These are phyloP conservation scores for Elsinoe australis DNA, from an alignment of 2,329 filamentous ascomycete genomes.

Conservation along the genomic window DNA sequence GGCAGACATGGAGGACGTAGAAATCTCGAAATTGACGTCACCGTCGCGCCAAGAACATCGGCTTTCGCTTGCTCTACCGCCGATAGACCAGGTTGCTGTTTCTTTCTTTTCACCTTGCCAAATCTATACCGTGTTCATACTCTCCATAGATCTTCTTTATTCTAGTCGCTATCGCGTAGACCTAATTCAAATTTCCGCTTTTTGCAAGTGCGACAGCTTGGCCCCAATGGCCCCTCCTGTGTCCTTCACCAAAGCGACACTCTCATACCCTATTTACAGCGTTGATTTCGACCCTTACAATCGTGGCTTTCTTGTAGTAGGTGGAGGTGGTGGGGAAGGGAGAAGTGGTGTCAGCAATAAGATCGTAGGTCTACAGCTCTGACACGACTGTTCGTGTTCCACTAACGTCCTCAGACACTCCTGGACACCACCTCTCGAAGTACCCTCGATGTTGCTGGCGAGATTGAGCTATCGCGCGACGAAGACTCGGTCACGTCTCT, in stretches of 20 bases:
- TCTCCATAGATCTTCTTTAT: too few species aligned
- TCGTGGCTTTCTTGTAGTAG: conserved; percentile 67
- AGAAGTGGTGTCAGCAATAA: conserved; percentile 79
- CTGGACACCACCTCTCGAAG: conserved; percentile 63
- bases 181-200: too few species aligned
- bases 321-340: conserved; percentile 77
- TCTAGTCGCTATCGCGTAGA: too few species aligned
- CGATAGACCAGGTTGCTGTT: too few species aligned
- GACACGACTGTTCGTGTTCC: background rate
- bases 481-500: conserved; percentile 87
- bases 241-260: conserved; percentile 53
- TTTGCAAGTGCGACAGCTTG: too few species aligned
- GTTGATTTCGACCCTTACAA: conserved; percentile 83
- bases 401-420: conserved; percentile 47
- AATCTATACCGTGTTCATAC: too few species aligned
- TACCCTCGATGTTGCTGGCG: conserved; percentile 55
- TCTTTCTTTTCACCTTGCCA: background rate
- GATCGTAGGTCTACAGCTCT: conserved; percentile 50
- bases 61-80: too few species aligned
- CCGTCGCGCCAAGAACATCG: background rate
- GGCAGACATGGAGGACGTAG: too few species aligned
- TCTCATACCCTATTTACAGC: conserved; percentile 78
- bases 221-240: conserved; percentile 26
- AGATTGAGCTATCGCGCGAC: conserved; percentile 69
- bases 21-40: conserved; percentile 17